Base-by-base conservation (phyloP, 1,284 basidiomycete genomes). In the Moesziomyces globuligerus region DNA sequence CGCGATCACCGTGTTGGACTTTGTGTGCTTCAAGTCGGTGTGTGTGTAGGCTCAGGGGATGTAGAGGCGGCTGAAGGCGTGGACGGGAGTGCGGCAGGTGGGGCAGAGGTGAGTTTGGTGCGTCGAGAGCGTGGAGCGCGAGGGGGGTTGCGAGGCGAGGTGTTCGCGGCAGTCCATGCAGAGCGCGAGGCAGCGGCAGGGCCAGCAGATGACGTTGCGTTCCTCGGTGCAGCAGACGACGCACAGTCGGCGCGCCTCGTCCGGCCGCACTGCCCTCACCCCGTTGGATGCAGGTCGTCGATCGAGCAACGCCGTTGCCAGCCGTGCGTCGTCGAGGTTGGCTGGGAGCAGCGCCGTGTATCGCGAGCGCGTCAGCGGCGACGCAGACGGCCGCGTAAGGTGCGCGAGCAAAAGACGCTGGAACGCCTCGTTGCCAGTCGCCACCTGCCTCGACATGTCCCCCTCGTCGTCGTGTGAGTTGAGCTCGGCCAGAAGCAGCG, bases 121-220 rank as follows among this genome's bases (percentile, higher is more conserved):
- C 25, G 29, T 44, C 26, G 3, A 21, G 9, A 20, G 26, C 25
- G 9, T 34, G 20, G 55, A 29, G 23, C 65, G 69, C 8, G 67
- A 29, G 2, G 70, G 73, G 0, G 76, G 76, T 5, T 70, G 51
- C 1, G 59, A 60, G 13, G 75, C 77, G 7, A 81, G 62, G 3
- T 72, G 70, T n/a, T 76, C 72, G 9, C 79, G 46, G 48, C 79
- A 81, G 15, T 58, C 71, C 46, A 78, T 74, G 54, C 79, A 81
- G 2, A 81, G 71, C n/a, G 72, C 75, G 5, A 81, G 51, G 48
- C 79, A 81, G n/a, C 77, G 75, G 42, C 79, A 81, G 17, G 79
- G 79, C 78, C 78, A 80, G 67, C 70, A 74, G 32, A 80, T 73
- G 20, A 80, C 68, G 21, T 72, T 76, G 15, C 79, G 58, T 24